Evolutionary conservation across 176 grass and related monocot species (phyloP).

Genomic region (Musa troglodytarum): DNA sequence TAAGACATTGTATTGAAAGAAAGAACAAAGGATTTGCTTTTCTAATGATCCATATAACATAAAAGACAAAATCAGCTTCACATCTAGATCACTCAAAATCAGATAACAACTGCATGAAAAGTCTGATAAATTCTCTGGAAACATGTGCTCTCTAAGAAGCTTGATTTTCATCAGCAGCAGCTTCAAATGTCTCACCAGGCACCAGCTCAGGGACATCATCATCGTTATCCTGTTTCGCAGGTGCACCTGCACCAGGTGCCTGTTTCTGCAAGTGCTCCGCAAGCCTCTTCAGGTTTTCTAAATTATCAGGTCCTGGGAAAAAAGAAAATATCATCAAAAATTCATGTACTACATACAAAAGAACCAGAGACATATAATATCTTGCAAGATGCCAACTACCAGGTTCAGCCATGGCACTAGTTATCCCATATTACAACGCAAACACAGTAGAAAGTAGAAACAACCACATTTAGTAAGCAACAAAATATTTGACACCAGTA

Average conservation of each 20-base stretch:
- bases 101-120: not conserved
- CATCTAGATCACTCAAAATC: not conserved
- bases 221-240: conserved; percentile 18
- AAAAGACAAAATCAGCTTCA: not conserved
- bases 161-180: conserved; percentile 31
- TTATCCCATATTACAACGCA: no score
- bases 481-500: not conserved
- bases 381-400: no score
- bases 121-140: not conserved
- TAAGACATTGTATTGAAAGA: not conserved
- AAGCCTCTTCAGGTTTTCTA: conserved; percentile 50
- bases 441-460: no score
- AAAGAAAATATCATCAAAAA: not conserved
- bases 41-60: not conserved
- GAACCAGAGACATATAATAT: no score
- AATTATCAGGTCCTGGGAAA: conserved; percentile 52
- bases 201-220: conserved; percentile 70
- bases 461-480: no score
- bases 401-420: no score
- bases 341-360: no score
- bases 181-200: conserved; percentile 59
- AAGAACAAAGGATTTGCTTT: not conserved
- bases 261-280: conserved; percentile 66
- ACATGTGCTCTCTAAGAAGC: not conserved
- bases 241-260: conserved; percentile 17